phyloP scores from a whole-genome alignment of 23 red algal species.

The Gracilaria gracilis region DNA sequence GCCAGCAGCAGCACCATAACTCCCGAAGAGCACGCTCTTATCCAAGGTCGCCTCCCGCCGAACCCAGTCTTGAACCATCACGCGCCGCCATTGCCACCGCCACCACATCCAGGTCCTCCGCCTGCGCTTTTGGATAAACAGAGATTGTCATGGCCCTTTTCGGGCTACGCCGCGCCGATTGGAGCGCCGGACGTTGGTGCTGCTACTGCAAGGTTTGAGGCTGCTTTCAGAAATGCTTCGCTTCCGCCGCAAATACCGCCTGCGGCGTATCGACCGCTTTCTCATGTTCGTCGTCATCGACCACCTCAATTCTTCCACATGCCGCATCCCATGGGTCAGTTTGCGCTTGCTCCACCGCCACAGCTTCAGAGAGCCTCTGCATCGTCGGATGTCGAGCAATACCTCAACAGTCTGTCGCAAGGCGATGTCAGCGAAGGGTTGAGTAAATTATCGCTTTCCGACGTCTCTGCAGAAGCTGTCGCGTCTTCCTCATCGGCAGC shows the following conservation, averaged over 20 bases:
- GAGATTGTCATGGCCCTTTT: not conserved
- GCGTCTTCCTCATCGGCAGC: not conserved
- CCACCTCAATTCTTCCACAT: not conserved
- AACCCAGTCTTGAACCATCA: not conserved
- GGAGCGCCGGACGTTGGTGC: not conserved
- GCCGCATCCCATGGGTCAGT: not conserved
- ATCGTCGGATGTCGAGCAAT: slow-evolving; percentile 21
- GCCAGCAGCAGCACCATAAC: not conserved
- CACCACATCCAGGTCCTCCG: not conserved
- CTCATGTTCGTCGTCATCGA: slow-evolving; percentile 3
- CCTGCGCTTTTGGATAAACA: not conserved
- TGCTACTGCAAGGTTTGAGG: slow-evolving; percentile 40
- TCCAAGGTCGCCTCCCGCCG: not conserved
- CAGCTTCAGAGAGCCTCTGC: not conserved
- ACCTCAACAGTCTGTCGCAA: not conserved
- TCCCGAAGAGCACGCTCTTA: not conserved
- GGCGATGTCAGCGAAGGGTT: not conserved
- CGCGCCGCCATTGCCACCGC: not conserved
- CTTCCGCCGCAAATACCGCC: not conserved
- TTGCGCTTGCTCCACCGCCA: not conserved
- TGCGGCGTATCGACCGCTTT: slow-evolving; percentile 14
- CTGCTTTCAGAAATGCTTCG: slow-evolving; percentile 22
- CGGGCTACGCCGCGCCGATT: not conserved
- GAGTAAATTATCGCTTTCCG: not conserved
- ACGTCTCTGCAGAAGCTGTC: not conserved